Evolutionary conservation across 1,139 yeast species (phyloP), one percentile per base, ranked within the genome.

Genomic region (Lodderomyces margitis): DNA sequence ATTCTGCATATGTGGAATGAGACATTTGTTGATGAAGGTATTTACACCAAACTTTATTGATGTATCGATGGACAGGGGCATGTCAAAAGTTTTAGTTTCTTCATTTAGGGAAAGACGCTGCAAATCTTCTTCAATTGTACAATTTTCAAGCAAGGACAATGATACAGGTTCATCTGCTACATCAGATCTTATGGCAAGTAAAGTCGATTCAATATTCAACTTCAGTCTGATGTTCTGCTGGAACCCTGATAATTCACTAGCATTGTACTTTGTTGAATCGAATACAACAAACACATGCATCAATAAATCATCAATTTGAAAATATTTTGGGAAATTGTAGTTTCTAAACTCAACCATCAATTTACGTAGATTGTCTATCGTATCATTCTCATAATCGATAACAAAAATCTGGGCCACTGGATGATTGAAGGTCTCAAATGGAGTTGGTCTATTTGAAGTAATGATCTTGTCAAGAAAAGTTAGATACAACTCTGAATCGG

Each of bases 381-480:
- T 67, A 46, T 81, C 82, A 10, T 54, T 48, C 10, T 65, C 66
- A 39, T 46, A 62, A 44, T 84, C 74, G 3, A 91, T 70, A 4
- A 85, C 83, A 41, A 89, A 73, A 14, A 91, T 62, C 40, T 91
- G 87, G 1, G 89, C 76, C 1, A 89, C 78, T 0, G 98, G 98
- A 58, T 92, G 98, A 52, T 87, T 84, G 58, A 91, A 84, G 2
- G 92, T 83, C 58, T 92, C 98, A 58, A 87, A 89, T 1, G 95
- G 84, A 2, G 88, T 81, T 5, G 87, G 68, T 19, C 75, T 74
- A 28, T 79, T 74, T 11, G 85, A 73, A 0, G 91, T 73, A 19
- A 86, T 68, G 21, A 87, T 59, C 48, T 81, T 75, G 36, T 83
- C 73, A 49, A 86, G 74, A 50, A 82, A 73, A 37, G 76, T 75